Base-by-base conservation (phyloP, 192 early-diverging fungal species). In the Phycomyces nitens region DNA sequence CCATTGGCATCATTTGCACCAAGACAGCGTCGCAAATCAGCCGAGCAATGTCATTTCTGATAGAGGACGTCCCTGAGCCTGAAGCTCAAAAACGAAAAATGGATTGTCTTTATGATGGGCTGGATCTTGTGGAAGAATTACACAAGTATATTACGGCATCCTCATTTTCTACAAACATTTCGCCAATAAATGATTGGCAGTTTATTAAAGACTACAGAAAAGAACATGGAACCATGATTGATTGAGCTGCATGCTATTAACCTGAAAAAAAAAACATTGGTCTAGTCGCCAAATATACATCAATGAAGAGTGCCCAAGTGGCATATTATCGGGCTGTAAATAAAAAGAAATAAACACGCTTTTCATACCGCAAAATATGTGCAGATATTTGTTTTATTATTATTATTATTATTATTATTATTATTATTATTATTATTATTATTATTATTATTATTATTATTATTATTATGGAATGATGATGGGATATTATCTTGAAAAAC, bases 191-290 rank as follows among this genome's bases (percentile, higher is more conserved):
- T 54, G 20, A 54, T 54, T 54, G 23, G 53, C 4, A 54, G 5
- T 54, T 24, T 54, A 24, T 54, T 14, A 24, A 54, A 18, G 23
- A 26, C 53, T 54, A 24, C 53, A 23, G 53, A 34, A 34, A 34
- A 34, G 29, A 34, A 34, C 29, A 34, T 34, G 7, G 29, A 34
- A 7, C 29, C 7, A 34, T 5, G 7, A 54, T 54, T 0, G 21
- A 54, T 12, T 26, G 53, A 22, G 12, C 12, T 54, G 53, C 53
- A 23, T 54, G 5, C 53, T 54, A 54, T 54, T 18, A 54, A 54
- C 21, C 53, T 24, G 53, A 14, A 10, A 54, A 14, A 10, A 54
- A 23, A 34, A 7, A 34, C 29, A 34, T 34, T 34, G 29, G 7
- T 34, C 29, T 34, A 34, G 2, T 54, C 4, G 24, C 6, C 53